Evolutionary conservation across 164 flowering plant species (phyloP).

Genomic region (Annona squamosa): DNA sequence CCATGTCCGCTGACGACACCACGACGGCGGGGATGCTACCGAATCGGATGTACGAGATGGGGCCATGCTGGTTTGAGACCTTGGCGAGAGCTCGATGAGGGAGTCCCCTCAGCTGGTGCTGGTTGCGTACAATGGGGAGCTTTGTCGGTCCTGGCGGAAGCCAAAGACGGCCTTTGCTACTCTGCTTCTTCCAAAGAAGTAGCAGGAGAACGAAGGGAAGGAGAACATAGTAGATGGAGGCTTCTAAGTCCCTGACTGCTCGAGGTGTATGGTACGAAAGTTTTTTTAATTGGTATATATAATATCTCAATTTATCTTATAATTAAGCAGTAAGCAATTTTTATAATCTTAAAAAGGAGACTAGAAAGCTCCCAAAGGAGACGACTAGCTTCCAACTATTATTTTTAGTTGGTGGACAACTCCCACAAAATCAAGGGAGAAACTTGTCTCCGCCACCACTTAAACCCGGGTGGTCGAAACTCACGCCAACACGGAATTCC

Average conservation of each 20-base stretch:
- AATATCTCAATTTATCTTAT: no score
- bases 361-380: no score
- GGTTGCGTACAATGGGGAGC: conserved; percentile 16
- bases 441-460: no score
- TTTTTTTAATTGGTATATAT: no score
- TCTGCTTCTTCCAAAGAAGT: neutral
- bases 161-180: neutral
- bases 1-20: conserved; percentile 11
- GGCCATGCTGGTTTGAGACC: conserved; percentile 13
- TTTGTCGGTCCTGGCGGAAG: conserved; percentile 9
- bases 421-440: no score
- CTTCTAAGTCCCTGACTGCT: neutral
- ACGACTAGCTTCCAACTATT: no score
- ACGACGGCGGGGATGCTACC: conserved; percentile 5
- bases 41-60: conserved; percentile 7
- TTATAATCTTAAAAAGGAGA: no score
- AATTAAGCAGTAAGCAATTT: no score
- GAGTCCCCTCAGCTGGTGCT: conserved; percentile 17
- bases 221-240: neutral
- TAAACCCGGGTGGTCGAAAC: no score
- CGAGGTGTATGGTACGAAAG: neutral
- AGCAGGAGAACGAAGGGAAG: neutral
- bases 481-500: no score
- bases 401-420: no score
- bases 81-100: conserved; percentile 15